These are phyloP conservation scores for Aureobasidium lini DNA, from an alignment of 2,329 filamentous ascomycete genomes.

Conservation along the genomic window DNA sequence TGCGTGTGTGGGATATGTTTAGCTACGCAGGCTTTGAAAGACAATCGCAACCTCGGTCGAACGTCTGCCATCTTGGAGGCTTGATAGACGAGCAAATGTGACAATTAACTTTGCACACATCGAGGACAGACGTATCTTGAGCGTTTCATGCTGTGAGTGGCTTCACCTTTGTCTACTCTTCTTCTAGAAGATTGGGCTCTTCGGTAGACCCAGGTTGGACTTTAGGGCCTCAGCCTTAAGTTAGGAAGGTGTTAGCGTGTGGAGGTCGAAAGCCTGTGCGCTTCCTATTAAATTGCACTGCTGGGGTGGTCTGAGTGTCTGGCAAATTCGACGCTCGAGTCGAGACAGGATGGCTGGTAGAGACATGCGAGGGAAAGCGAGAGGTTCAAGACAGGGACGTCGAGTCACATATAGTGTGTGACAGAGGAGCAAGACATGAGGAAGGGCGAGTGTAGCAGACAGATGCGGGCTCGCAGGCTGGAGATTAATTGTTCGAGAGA, in stretches of 20 bases:
- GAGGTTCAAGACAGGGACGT: not conserved
- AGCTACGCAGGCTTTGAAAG: not conserved
- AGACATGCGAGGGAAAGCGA: not conserved
- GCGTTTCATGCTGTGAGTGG: constrained; percentile 5
- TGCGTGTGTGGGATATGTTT: not conserved
- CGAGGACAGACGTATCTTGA: not conserved
- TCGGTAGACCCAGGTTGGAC: not conserved
- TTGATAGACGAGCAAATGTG: not conserved
- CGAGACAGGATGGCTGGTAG: not conserved
- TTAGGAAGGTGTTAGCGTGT: constrained; percentile 11
- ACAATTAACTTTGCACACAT: not conserved
- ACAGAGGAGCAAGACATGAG: not conserved
- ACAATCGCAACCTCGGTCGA: not conserved
- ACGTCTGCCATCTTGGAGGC: not conserved
- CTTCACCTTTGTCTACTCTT: not conserved
- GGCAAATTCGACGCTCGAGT: not conserved
- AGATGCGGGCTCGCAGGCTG: not conserved
- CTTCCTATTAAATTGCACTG: constrained; percentile 7
- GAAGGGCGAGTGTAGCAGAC: not conserved
- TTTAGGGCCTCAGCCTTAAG: constrained; percentile 13
- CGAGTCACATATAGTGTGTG: not conserved
- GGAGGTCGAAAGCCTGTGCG: constrained; percentile 6
- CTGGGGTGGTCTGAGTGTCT: constrained; percentile 10
- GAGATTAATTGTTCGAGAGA: not conserved
- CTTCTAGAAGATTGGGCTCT: constrained; percentile 8